Evolutionary conservation across 805 yeast species (phyloP), one percentile per base, ranked within the genome.

Genomic region (Candida ulmi): DNA sequence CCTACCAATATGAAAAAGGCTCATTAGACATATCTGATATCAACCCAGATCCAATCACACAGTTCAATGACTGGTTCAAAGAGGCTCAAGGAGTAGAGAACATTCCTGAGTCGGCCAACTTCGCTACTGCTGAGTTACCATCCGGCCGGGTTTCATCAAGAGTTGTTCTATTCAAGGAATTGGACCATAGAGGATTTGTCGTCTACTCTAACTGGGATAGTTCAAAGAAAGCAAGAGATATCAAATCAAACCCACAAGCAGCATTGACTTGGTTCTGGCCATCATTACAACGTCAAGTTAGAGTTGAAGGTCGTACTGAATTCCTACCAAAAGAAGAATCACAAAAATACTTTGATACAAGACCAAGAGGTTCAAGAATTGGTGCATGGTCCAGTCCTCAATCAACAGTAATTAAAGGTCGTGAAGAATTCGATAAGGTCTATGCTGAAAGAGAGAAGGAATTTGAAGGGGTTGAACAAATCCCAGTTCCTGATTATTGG

Each of bases 381-480:
- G 98, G 99, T 24, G 99, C 99, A 0, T 90, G 96, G 95, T 84
- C 97, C 0, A 82, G 95, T 23, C 95, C 95, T 4, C 99, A 93
- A 68, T 78, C 90, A 26, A 69, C 74, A 39, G 71, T 68, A 3
- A 69, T 90, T 28, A 52, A 57, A 12, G 60, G 67, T 32, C 70
- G 96, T 46, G 74, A 74, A 13, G 84, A 76, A 50, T 74, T 91
- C 44, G 84, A 88, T 28, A 53, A 57, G 0, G 52, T 70, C 13
- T 77, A 77, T 37, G 55, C 60, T 11, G 57, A 66, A 21, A 71
- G 65, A 44, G 80, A 70, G 40, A 63, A 71, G 40, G 71, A 78
- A 57, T 87, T 86, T 46, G 74, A 78, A 46, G 78, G 71, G 30
- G 59, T 63, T 31, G 76, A 76, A 27, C 78, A 80, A 29, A 78